Evolutionary conservation across 495 filamentous ascomycete species (phyloP), one percentile per base, ranked within the genome.

Genomic region (Aspergillus panamensis): DNA sequence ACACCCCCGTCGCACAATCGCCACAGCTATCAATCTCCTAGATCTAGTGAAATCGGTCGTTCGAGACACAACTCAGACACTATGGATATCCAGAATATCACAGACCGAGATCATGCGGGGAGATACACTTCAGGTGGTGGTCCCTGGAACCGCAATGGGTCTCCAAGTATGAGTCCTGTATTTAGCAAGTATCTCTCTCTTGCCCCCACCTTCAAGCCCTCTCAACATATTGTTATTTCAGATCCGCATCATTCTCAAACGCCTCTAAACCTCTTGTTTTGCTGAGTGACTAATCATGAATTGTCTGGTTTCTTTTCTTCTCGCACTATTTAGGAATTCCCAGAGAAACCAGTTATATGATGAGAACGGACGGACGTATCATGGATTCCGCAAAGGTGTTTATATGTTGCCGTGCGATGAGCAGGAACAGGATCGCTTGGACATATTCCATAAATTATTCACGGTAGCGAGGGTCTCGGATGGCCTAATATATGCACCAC

Each of bases 401-500:
- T 82, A 81, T 59, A 68, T 79, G 64, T 68, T 78, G 14, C 80
- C 80, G 7, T 82, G 80, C 61, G 80, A 82, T 49, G 75, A 80
- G 77, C 69, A 74, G 49, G 90, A 94, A 66, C 80, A 84, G 69
- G 86, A 92, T 63, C 84, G 87, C 31, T 76, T 92, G 50, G 90
- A 94, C 61, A 86, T 91, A 37, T 85, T 89, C 58, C 88, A 94
- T 71, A 86, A 88, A 61, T 71, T 92, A 58, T 87, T 89, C 66
- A 73, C 82, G 10, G 83, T 89, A 6, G 86, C 85, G 17, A 85
- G 90, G 42, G 75, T 68, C 57, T 77, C 55, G 76, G 86, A 60
- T 70, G 77, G 61, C 16, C 65, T 79, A 20, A 74, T 79, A 14
- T 77, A 77, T 56, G 74, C 87, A 1, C 77, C 91, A 10, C 73